Conservation (phyloP, 768 basidiomycete species). For the Lactarius deliciosus region DNA sequence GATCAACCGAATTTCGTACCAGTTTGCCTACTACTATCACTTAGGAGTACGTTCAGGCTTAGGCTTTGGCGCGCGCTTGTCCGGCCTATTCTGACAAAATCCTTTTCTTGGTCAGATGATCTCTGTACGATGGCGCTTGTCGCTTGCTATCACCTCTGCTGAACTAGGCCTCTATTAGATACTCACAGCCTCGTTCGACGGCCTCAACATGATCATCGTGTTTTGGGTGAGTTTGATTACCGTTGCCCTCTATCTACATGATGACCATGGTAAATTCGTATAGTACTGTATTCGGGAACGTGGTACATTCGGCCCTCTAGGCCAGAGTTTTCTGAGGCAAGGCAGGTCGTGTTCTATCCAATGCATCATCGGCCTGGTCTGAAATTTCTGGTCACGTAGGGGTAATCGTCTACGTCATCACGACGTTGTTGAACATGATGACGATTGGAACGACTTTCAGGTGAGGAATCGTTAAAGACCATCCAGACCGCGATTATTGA, state of each 20-base stretch:
- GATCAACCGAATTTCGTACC: neutral
- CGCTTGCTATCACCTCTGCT: neutral
- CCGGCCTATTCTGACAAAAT: neutral
- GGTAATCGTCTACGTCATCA: slow-evolving; percentile 24
- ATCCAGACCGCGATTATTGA: neutral
- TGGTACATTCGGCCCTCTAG: slow-evolving; percentile 16
- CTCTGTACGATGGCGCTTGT: slow-evolving; percentile 8
- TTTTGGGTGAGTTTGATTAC: slow-evolving; percentile 2
- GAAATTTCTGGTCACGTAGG: slow-evolving; percentile 12
- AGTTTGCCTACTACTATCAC: slow-evolving; percentile 8
- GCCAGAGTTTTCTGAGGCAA: slow-evolving; percentile 26
- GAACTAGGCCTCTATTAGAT: slow-evolving; percentile 1
- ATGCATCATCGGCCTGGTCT: neutral
- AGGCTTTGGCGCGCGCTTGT: neutral
- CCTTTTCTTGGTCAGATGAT: slow-evolving; percentile 7
- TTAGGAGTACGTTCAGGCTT: slow-evolving; percentile 21
- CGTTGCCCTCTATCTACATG: neutral
- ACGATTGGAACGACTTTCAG: slow-evolving; percentile 23
- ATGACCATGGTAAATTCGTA: neutral
- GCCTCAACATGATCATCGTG: slow-evolving; percentile 19
- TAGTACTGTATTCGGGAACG: slow-evolving; percentile 23
- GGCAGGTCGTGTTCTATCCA: slow-evolving; percentile 12
- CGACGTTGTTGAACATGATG: slow-evolving; percentile 24
- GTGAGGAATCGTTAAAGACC: slow-evolving; percentile 1
- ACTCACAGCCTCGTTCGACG: slow-evolving; percentile 14